These are phyloP conservation scores for Cyphellophora attinorum DNA, from an alignment of 2,329 filamentous ascomycete genomes.

Conservation along the genomic window DNA sequence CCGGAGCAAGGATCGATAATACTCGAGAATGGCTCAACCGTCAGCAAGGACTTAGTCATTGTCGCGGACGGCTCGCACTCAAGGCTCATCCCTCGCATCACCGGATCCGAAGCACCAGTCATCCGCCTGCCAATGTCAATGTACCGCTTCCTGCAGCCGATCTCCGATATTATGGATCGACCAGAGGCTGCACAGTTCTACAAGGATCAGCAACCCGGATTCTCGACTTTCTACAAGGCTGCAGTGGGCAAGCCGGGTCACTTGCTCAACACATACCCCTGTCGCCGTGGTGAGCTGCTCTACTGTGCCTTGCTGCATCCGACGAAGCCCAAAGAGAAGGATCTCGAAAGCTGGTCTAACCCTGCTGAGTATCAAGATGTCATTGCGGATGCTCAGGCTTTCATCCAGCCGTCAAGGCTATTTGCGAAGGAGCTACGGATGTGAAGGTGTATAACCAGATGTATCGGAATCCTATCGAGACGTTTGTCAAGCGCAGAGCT, in stretches of 20 bases:
- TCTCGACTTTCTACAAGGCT: constrained; percentile 11
- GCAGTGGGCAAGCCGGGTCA: constrained; percentile 7
- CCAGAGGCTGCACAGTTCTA: constrained; percentile 9
- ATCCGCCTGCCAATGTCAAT: constrained; percentile 9
- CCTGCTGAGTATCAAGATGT: constrained; percentile 8
- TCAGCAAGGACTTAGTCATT: constrained; percentile 23
- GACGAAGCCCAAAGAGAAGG: constrained; percentile 9
- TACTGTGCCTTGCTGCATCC: constrained; percentile 10
- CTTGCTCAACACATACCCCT: constrained; percentile 12
- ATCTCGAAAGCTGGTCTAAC: constrained; percentile 8
- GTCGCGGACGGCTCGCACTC: constrained; percentile 22
- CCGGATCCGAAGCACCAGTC: constrained; percentile 4
- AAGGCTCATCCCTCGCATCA: constrained; percentile 8
- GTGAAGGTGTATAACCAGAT: constrained; percentile 12
- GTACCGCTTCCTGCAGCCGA: constrained; percentile 11
- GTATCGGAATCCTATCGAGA: constrained; percentile 10
- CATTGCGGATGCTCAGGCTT: constrained; percentile 6
- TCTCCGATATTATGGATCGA: constrained; percentile 8
- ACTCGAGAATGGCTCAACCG: constrained; percentile 15
- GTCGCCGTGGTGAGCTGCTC: constrained; percentile 7
- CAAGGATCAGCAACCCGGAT: constrained; percentile 6
- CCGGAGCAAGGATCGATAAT: constrained; percentile 12
- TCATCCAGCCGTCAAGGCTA: constrained; percentile 11
- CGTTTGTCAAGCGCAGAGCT: constrained; percentile 44
- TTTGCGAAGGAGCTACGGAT: constrained; percentile 10